Base-by-base conservation (phyloP, 2,329 filamentous ascomycete genomes). In the Beauveria australis region DNA sequence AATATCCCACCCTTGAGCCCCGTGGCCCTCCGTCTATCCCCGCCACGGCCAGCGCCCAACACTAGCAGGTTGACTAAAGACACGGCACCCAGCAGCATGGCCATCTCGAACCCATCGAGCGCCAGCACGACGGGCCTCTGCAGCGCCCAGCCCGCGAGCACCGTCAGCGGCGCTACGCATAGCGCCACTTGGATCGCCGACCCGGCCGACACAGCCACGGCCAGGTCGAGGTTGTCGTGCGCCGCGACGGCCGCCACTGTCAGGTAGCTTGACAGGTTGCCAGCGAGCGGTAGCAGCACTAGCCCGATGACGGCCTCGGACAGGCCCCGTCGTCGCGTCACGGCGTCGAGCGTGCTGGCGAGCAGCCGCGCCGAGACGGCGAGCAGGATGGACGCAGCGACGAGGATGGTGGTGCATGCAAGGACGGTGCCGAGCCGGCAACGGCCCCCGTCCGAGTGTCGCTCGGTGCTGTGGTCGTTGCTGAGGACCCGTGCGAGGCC, bases 31-130 rank as follows among this genome's bases (percentile, higher is more conserved):
- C 90, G 78, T 64, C 87, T 89, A 67, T 89, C 88, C 67, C 47
- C 26, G 12, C n/a, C n/a, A 3, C 47, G 47, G 9, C 24, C 26
- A 12, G 19, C 56, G 5, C 48, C n/a, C 24, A 59, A n/a, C 41
- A 91, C 87, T n/a, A 91, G 75, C 66, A 90, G 86, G 71, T 89
- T 90, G 67, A 91, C 88, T 53, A 91, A 82, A 62, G 91, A 77
- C 3, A 88, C 86, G 3, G 81, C 84, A 5, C 89, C 82, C 67
- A 91, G 88, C 67, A 91, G 80, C 43, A 86, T 84, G 22, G 89
- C 84, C 0, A 88, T 90, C 74, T 91, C 88, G 69, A 91, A 91
- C 41, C 86, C 80, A 66, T 87, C 87, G 72, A 91, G 91, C 65
- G 88, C 87, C 53, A 91, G 78, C n/a, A 82, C 78, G 71, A 86